Base-by-base conservation (phyloP, 2,329 filamentous ascomycete genomes). In the Aspergillus novofumigatus region DNA sequence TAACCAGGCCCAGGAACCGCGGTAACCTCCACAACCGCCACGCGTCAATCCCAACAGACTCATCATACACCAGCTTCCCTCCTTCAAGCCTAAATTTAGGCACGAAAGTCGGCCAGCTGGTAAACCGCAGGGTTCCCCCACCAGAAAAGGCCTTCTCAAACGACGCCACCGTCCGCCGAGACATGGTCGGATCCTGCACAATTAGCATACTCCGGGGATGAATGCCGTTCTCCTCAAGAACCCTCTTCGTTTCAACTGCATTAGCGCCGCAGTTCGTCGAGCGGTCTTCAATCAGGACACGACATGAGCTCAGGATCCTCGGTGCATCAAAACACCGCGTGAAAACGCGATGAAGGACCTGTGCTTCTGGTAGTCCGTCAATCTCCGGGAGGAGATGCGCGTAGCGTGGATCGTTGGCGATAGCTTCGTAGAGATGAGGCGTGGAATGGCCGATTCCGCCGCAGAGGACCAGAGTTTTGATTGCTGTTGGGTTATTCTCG, bases 381-480 rank as follows among this genome's bases (percentile, higher is more conserved):
- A 76, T 63, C 4, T 67, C 59, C 9, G 62, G 38, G 2, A 62
- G 51, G 4, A 79, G 60, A 25, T 70, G 75, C 4, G 53, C 64
- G 9, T 63, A 68, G 4, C 51, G 42, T 3, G 67, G 62, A 58
- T 76, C 70, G 2, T 58, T 57, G 6, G 64, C 66, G 1, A 80
- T 68, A 3, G 77, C 73, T 3, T 74, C 68, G 58, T 78, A 79
- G 4, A 80, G 67, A 17, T 73, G 69, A 11, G 68, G 56, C 4
- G 78, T 80, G 1, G 76, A 78, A 59, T 80, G 78, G 2, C 78
- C 77, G 23, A 77, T 74, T 8, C 78, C 78, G 20, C 77, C 78
- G 49, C 75, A 78, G 0, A 79, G 64, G 1, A 80, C 72, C 2
- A 80, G 56, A 2, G 65, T 71, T 53, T 67, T 70, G 2, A 73